These are phyloP conservation scores for Penicillium ucsense DNA, from an alignment of 495 filamentous ascomycete species.

Conservation along the genomic window DNA sequence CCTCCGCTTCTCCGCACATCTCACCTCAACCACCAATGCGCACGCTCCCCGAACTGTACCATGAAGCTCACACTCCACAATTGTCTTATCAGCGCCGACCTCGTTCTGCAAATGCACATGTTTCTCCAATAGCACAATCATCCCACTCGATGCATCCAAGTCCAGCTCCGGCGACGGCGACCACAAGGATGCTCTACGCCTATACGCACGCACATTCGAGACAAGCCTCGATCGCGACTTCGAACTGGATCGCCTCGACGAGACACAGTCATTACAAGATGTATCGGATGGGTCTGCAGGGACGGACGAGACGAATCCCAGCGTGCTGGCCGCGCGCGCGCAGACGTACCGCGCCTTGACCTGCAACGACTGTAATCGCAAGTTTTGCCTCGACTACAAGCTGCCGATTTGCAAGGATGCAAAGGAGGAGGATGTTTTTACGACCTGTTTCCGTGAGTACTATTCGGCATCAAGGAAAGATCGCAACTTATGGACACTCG, in stretches of 20 bases:
- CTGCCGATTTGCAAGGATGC: slow-evolving; percentile 78
- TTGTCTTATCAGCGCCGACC: slow-evolving; percentile 39
- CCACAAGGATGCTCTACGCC: slow-evolving; percentile 15
- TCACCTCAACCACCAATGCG: not conserved
- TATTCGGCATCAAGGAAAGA: not conserved
- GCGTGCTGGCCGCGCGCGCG: slow-evolving; percentile 8
- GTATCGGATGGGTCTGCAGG: not conserved
- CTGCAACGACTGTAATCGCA: slow-evolving; percentile 83
- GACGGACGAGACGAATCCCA: too few species aligned
- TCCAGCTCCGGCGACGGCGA: slow-evolving; percentile 10
- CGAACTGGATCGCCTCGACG: not conserved
- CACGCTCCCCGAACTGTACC: not conserved
- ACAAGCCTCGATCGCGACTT: not conserved
- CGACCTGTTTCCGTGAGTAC: slow-evolving; percentile 75
- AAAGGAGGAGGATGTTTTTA: slow-evolving; percentile 78
- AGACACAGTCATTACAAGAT: not conserved
- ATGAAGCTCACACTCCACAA: slow-evolving; percentile 5
- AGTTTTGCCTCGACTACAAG: slow-evolving; percentile 78
- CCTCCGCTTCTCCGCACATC: not conserved
- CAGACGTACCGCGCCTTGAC: slow-evolving; percentile 35
- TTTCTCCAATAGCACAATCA: slow-evolving; percentile 84
- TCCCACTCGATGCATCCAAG: slow-evolving; percentile 37
- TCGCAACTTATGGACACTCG: too few species aligned
- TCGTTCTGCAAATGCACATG: slow-evolving; percentile 99
- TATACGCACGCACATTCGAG: slow-evolving; percentile 13